Evolutionary conservation across 805 yeast species (phyloP).

Genomic region (Alloascoidea hylecoeti): DNA sequence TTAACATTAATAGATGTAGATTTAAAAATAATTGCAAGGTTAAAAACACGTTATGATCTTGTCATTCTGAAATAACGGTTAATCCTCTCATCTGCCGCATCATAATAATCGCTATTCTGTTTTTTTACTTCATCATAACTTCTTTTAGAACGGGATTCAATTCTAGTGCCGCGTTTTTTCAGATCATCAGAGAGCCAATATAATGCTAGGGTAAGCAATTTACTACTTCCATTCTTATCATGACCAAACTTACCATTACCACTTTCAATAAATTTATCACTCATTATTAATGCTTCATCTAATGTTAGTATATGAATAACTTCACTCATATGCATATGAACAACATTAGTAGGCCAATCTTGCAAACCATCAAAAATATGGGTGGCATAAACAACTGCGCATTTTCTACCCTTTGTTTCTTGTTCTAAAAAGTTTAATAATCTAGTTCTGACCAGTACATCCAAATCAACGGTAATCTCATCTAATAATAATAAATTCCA

Average conservation of each 20-base stretch:
- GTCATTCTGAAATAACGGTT: conserved; percentile 1
- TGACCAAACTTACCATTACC: conserved; percentile 3
- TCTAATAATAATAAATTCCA: conserved; percentile 83
- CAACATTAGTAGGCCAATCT: conserved; percentile 75
- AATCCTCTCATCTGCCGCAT: conserved; percentile 10
- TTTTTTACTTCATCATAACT: not conserved
- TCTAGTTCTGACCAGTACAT: conserved; percentile 76
- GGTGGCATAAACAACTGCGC: conserved; percentile 83
- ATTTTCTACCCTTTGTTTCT: conserved; percentile 60
- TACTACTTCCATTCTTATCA: conserved; percentile 11
- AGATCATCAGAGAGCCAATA: conserved; percentile 23
- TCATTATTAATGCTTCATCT: conserved; percentile 13
- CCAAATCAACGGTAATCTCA: conserved; percentile 94
- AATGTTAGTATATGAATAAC: conserved; percentile 19
- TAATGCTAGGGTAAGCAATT: conserved; percentile 18
- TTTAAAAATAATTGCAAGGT: no score
- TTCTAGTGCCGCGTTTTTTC: conserved; percentile 37
- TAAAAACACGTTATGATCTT: not conserved
- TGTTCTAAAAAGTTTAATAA: conserved; percentile 51
- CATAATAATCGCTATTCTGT: not conserved
- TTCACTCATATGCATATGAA: conserved; percentile 69
- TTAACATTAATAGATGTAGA: no score
- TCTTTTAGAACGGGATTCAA: conserved; percentile 22
- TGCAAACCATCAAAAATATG: conserved; percentile 94
- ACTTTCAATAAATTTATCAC: conserved; percentile 5